Evolutionary conservation across 2,329 filamentous ascomycete genomes (phyloP).

Genomic region (Chaetomium olivaceum): DNA sequence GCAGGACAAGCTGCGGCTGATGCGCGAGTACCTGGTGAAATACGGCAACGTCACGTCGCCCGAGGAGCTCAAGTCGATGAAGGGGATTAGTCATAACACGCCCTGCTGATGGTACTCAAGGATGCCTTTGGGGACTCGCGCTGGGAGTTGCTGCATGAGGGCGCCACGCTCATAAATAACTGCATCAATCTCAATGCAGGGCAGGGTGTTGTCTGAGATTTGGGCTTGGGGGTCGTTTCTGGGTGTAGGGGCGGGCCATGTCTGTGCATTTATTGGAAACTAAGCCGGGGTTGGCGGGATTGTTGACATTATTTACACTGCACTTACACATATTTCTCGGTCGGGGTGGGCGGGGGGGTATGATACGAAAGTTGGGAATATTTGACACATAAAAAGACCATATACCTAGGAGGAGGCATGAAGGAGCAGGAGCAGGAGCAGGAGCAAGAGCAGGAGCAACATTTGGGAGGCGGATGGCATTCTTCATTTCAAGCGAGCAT

Average conservation of each 20-base stretch:
- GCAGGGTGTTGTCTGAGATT: constrained; percentile 20
- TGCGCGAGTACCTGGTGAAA: constrained; percentile 74
- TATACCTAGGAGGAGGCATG: constrained; percentile 6
- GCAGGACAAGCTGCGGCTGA: constrained; percentile 70
- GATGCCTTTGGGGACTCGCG: constrained; percentile 79
- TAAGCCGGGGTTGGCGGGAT: background rate
- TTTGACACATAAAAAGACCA: constrained; percentile 1
- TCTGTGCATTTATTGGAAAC: background rate
- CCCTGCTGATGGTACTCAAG: constrained; percentile 79
- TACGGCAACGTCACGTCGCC: constrained; percentile 73
- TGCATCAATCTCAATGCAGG: constrained; percentile 64
- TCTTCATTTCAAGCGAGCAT: constrained; percentile 14
- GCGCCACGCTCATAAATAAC: constrained; percentile 74
- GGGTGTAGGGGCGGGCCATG: background rate
- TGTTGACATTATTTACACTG: background rate
- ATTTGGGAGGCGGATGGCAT: constrained; percentile 4
- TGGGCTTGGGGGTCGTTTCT: background rate
- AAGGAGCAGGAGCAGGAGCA: background rate
- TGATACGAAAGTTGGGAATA: background rate
- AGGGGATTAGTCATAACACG: constrained; percentile 78
- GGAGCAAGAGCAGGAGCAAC: constrained; percentile 3
- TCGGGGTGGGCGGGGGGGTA: background rate
- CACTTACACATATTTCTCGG: background rate
- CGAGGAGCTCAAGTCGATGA: constrained; percentile 71
- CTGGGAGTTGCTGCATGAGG: constrained; percentile 92